phyloP scores from a whole-genome alignment of 768 basidiomycete species.

The Xerocomellus amylosporus region DNA sequence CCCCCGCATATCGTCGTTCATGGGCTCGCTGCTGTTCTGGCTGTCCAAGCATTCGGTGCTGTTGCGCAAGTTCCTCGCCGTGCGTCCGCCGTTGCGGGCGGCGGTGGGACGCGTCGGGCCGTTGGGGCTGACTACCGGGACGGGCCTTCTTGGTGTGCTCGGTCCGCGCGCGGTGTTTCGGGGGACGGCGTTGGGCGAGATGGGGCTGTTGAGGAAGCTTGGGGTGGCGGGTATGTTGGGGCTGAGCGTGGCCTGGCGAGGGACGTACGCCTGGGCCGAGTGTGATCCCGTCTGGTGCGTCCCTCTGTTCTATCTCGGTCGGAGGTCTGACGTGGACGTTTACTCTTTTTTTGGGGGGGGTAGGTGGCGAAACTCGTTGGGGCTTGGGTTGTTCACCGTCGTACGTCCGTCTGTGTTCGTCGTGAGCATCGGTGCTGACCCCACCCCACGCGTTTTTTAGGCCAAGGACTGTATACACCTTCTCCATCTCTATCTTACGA shows the following conservation, averaged over 20 bases:
- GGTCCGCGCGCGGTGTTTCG: constrained; percentile 21
- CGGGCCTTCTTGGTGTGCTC: background rate
- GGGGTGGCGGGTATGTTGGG: constrained; percentile 35
- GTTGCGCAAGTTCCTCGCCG: constrained; percentile 26
- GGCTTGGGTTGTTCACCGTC: constrained; percentile 64
- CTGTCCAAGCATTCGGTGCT: constrained; percentile 42
- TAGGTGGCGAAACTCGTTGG: constrained; percentile 67
- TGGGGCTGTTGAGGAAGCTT: constrained; percentile 23
- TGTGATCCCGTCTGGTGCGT: constrained; percentile 71
- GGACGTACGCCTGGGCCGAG: constrained; percentile 60
- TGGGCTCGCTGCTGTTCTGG: constrained; percentile 59
- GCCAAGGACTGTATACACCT: constrained; percentile 67
- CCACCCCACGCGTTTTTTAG: constrained; percentile 34
- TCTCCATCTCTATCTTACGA: constrained; percentile 64
- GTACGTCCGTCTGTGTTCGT: constrained; percentile 36
- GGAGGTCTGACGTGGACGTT: background rate
- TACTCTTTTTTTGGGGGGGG: no score
- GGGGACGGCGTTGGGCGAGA: constrained; percentile 5
- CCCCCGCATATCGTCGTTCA: constrained; percentile 61
- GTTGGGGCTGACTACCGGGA: constrained; percentile 14
- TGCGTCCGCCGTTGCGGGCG: constrained; percentile 17
- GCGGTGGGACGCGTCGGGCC: constrained; percentile 13
- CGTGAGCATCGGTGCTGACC: background rate
- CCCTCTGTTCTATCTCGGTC: background rate
- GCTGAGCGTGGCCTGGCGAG: constrained; percentile 50